phyloP scores from a whole-genome alignment of 768 basidiomycete species.

The Lentinus tigrinus region DNA sequence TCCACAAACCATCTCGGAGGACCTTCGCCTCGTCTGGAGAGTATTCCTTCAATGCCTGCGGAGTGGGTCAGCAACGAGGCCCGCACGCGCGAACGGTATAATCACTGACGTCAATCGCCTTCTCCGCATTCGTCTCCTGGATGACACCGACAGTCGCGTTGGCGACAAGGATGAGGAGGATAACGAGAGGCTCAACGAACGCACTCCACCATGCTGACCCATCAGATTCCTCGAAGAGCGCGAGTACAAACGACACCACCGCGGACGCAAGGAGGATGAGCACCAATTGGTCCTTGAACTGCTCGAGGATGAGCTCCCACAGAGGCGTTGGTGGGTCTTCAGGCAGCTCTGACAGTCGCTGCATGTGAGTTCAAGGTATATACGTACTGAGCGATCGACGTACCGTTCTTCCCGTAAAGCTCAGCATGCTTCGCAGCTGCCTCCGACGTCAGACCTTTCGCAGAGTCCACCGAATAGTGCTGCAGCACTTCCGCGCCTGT shows the following conservation, averaged over 20 bases:
- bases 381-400: slow-evolving; percentile 12
- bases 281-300: slow-evolving; percentile 98
- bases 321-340: slow-evolving; percentile 89
- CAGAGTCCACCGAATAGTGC: slow-evolving; percentile 66
- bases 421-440: slow-evolving; percentile 74
- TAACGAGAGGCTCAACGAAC: slow-evolving; percentile 94
- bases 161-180: slow-evolving; percentile 91
- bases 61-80: background rate
- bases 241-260: slow-evolving; percentile 89
- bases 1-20: slow-evolving; percentile 65
- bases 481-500: slow-evolving; percentile 66
- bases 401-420: slow-evolving; percentile 86
- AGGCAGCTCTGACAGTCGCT: slow-evolving; percentile 66
- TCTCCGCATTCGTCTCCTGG: slow-evolving; percentile 95
- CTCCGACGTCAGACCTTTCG: slow-evolving; percentile 59
- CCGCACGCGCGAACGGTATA: background rate
- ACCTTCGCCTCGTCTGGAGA: slow-evolving; percentile 96
- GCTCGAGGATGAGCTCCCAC: slow-evolving; percentile 95
- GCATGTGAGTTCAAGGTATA: background rate
- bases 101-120: slow-evolving; percentile 90
- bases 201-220: slow-evolving; percentile 71
- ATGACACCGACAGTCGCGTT: slow-evolving; percentile 98
- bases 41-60: slow-evolving; percentile 92
- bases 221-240: slow-evolving; percentile 77
- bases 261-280: slow-evolving; percentile 95